Evolutionary conservation across 1,284 basidiomycete species (phyloP).

Genomic region (Sparassis latifolia): DNA sequence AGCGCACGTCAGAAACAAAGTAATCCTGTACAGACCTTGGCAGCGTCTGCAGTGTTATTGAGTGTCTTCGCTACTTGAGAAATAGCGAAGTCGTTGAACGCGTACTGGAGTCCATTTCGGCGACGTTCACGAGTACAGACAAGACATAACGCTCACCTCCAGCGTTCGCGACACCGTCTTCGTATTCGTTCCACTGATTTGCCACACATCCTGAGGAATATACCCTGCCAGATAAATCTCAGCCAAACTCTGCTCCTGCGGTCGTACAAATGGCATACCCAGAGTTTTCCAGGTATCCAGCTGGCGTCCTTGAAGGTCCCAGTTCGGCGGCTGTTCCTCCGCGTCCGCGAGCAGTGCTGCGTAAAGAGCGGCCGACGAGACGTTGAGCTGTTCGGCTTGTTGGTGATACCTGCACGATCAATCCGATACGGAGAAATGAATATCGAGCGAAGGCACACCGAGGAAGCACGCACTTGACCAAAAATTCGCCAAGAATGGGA

Average conservation of each 20-base stretch:
- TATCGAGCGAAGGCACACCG: not conserved
- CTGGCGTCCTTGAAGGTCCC: slow-evolving; percentile 60
- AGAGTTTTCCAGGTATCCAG: slow-evolving; percentile 46
- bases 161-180: slow-evolving; percentile 56
- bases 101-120: slow-evolving; percentile 31
- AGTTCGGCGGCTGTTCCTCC: slow-evolving; percentile 50
- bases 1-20: not conserved
- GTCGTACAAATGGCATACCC: slow-evolving; percentile 7
- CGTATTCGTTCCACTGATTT: slow-evolving; percentile 48
- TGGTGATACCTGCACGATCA: slow-evolving; percentile 36
- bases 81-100: slow-evolving; percentile 59
- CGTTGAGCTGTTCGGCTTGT: slow-evolving; percentile 38
- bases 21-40: slow-evolving; percentile 32
- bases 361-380: slow-evolving; percentile 43
- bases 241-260: not conserved
- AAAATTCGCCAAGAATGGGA: slow-evolving; percentile 59
- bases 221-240: slow-evolving; percentile 30
- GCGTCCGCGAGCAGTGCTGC: slow-evolving; percentile 52
- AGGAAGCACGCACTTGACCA: slow-evolving; percentile 45
- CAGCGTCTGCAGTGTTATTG: slow-evolving; percentile 38
- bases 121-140: not conserved
- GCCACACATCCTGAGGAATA: slow-evolving; percentile 46
- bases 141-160: slow-evolving; percentile 33
- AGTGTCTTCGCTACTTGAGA: slow-evolving; percentile 54
- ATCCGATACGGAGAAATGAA: not conserved